These are phyloP conservation scores for Aquilaria malaccensis DNA, from an alignment of 345 rosid genomes.

Conservation along the genomic window DNA sequence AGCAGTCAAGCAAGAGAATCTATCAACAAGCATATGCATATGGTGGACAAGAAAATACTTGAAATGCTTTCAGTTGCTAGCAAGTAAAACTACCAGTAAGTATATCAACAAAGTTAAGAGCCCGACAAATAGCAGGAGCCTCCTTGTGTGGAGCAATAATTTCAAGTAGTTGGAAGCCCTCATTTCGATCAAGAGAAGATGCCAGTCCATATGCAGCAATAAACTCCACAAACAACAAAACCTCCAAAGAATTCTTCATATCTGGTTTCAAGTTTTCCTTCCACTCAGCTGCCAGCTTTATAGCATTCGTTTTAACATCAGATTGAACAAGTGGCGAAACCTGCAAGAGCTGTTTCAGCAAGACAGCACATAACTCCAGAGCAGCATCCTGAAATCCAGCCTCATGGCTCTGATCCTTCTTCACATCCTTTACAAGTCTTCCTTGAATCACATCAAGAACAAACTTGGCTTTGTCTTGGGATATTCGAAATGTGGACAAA, in stretches of 20 bases:
- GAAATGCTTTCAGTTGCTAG: neutral
- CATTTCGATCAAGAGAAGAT: constrained; percentile 20
- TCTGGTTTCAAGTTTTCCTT: constrained; percentile 19
- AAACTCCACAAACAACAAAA: constrained; percentile 33
- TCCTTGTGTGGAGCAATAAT: constrained; percentile 17
- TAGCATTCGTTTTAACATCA: constrained; percentile 20
- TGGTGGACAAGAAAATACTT: neutral
- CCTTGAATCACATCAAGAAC: constrained; percentile 26
- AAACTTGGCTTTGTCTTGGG: constrained; percentile 28
- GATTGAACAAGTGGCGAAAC: constrained; percentile 18
- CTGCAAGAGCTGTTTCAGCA: constrained; percentile 27
- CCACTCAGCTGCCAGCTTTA: constrained; percentile 27
- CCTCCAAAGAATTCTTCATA: constrained; percentile 18
- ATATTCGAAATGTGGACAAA: constrained; percentile 16
- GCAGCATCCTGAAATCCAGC: constrained; percentile 16
- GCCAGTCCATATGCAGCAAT: constrained; percentile 31
- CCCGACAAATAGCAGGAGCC: constrained; percentile 21
- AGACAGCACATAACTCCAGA: constrained; percentile 10
- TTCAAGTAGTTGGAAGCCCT: constrained; percentile 23
- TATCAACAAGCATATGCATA: neutral
- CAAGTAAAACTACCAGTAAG: constrained; percentile 20
- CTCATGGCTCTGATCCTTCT: neutral
- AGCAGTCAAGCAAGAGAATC: neutral
- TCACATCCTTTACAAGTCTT: constrained; percentile 6
- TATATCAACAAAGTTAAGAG: constrained; percentile 25